phyloP scores from a whole-genome alignment of 2,329 filamentous ascomycete species.

The Monilinia aucupariae region DNA sequence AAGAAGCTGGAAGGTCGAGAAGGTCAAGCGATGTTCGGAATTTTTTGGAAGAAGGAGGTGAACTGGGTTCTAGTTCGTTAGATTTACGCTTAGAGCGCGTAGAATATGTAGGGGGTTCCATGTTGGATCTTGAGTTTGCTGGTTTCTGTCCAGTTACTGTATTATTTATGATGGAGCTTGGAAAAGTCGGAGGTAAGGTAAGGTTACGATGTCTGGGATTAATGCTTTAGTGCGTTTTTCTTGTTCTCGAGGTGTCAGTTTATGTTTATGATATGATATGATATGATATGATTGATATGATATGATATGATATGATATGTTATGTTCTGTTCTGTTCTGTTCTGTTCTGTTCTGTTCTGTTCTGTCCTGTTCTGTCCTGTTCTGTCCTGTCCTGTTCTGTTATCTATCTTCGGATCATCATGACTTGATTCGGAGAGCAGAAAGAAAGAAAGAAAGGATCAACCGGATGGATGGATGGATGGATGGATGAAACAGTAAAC shows the following conservation, averaged over 20 bases:
- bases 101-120: constrained; percentile 15
- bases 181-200: constrained; percentile 12
- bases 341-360: too few species aligned
- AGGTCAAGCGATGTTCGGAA: constrained; percentile 6
- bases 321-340: too few species aligned
- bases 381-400: too few species aligned
- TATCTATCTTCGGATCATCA: too few species aligned
- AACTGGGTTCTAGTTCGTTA: not conserved
- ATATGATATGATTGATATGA: too few species aligned
- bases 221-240: not conserved
- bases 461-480: too few species aligned
- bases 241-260: not conserved
- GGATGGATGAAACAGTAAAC: too few species aligned
- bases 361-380: too few species aligned
- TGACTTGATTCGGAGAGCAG: too few species aligned
- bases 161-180: not conserved
- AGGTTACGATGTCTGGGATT: not conserved
- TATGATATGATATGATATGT: too few species aligned
- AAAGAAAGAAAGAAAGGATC: too few species aligned
- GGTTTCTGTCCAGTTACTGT: not conserved
- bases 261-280: not conserved
- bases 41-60: constrained; percentile 13
- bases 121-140: not conserved
- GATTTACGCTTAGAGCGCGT: constrained; percentile 17
- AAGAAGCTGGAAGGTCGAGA: constrained; percentile 6